Evolutionary conservation across 768 basidiomycete genomes (phyloP).

Genomic region (Auricularia heimuer): DNA sequence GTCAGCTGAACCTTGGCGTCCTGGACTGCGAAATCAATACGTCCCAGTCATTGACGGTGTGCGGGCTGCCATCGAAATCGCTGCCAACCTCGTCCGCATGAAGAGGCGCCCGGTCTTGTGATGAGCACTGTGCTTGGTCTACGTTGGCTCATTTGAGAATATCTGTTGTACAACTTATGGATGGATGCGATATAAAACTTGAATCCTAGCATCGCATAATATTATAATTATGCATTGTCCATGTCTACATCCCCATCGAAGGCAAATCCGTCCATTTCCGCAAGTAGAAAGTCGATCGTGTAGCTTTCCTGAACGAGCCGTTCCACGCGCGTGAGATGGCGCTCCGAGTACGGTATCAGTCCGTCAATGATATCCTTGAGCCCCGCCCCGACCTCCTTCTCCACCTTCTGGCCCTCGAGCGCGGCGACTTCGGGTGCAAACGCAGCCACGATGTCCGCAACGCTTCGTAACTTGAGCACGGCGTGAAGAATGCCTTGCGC

Average conservation of each 20-base stretch:
- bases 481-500: constrained; percentile 81
- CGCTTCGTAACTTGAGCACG: constrained; percentile 63
- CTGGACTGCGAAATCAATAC: background rate
- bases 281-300: constrained; percentile 80
- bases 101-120: no score
- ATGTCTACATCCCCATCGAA: constrained; percentile 6
- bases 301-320: constrained; percentile 90
- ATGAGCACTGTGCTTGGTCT: no score
- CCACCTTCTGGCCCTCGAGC: background rate
- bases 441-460: constrained; percentile 62
- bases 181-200: no score
- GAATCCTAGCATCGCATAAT: background rate
- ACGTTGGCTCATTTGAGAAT: no score
- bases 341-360: constrained; percentile 87
- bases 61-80: background rate
- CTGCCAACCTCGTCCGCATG: background rate
- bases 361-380: constrained; percentile 75
- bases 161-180: no score
- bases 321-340: constrained; percentile 80
- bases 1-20: background rate
- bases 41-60: background rate
- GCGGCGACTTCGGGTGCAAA: constrained; percentile 29
- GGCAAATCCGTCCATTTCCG: constrained; percentile 62
- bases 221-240: background rate
- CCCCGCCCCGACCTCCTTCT: constrained; percentile 11